phyloP scores from a whole-genome alignment of 176 grass and related monocot species.

The Hsuehochloa calcarea region DNA sequence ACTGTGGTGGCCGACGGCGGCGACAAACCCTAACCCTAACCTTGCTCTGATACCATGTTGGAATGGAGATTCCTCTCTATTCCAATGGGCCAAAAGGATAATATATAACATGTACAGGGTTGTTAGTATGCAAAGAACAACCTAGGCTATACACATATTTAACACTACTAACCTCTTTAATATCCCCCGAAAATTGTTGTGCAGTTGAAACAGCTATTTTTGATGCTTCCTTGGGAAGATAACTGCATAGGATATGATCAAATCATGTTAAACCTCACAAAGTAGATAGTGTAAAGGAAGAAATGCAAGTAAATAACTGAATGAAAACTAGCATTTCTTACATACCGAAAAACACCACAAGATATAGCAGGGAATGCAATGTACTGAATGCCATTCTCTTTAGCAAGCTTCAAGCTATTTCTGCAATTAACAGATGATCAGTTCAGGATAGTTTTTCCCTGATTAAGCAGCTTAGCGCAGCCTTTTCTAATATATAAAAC shows the following conservation, averaged over 20 bases:
- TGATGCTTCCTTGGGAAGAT: slow-evolving; percentile 78
- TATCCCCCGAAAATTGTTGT: slow-evolving; percentile 53
- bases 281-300: neutral
- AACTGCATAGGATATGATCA: slow-evolving; percentile 44
- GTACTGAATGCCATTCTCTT: slow-evolving; percentile 80
- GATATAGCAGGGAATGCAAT: slow-evolving; percentile 96
- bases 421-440: slow-evolving; percentile 49
- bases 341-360: slow-evolving; percentile 80
- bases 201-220: slow-evolving; percentile 74
- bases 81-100: too few relatives aligned
- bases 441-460: slow-evolving; percentile 20
- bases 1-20: too few relatives aligned
- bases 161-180: slow-evolving; percentile 64
- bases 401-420: slow-evolving; percentile 94
- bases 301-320: slow-evolving; percentile 19
- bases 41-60: too few relatives aligned
- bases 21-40: too few relatives aligned
- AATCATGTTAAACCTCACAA: slow-evolving; percentile 18
- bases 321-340: neutral
- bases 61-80: rapidly evolving
- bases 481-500: neutral
- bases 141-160: too few relatives aligned
- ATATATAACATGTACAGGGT: too few relatives aligned
- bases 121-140: too few relatives aligned
- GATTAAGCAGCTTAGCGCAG: slow-evolving; percentile 5